Conservation (phyloP, 345 rosid genomes). For the Rhizophora mangle region DNA sequence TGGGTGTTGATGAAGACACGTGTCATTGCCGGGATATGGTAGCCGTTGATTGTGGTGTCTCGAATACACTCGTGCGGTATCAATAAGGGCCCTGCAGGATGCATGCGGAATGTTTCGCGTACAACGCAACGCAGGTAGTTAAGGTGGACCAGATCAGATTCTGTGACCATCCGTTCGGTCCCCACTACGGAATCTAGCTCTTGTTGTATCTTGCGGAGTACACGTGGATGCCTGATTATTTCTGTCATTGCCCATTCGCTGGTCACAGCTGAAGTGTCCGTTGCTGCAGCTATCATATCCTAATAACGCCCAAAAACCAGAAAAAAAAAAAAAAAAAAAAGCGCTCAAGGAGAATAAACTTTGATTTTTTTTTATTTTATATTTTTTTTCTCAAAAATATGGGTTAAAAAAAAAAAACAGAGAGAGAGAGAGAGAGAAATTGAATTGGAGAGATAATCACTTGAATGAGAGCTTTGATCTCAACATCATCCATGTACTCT, state of each 20-base stretch:
- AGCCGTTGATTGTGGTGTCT: conserved; percentile 65
- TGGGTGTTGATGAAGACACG: conserved; percentile 93
- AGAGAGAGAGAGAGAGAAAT: no score
- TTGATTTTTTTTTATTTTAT: not conserved
- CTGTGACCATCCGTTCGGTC: conserved; percentile 55
- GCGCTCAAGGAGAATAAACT: not conserved
- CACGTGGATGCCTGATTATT: conserved; percentile 74
- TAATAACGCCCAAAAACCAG: conserved; percentile 3
- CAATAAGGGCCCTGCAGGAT: conserved; percentile 89
- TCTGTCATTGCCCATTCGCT: conserved; percentile 99
- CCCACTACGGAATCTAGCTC: conserved; percentile 76
- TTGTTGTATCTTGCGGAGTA: conserved; percentile 59
- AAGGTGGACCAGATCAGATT: conserved; percentile 59
- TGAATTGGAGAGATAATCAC: conserved; percentile 18
- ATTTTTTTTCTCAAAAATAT: not conserved
- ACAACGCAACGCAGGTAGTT: conserved; percentile 90
- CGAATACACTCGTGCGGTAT: conserved; percentile 84
- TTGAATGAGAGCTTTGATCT: conserved; percentile 90
- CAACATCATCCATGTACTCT: conserved; percentile 62
- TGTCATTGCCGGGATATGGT: conserved; percentile 71
- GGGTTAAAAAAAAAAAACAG: no score
- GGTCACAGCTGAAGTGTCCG: conserved; percentile 92
- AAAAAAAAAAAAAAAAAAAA: no score
- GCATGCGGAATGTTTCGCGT: conserved; percentile 90
- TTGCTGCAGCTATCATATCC: conserved; percentile 98